These are phyloP conservation scores for Eucalyptus globulus DNA, from an alignment of 345 rosid species.

Conservation along the genomic window DNA sequence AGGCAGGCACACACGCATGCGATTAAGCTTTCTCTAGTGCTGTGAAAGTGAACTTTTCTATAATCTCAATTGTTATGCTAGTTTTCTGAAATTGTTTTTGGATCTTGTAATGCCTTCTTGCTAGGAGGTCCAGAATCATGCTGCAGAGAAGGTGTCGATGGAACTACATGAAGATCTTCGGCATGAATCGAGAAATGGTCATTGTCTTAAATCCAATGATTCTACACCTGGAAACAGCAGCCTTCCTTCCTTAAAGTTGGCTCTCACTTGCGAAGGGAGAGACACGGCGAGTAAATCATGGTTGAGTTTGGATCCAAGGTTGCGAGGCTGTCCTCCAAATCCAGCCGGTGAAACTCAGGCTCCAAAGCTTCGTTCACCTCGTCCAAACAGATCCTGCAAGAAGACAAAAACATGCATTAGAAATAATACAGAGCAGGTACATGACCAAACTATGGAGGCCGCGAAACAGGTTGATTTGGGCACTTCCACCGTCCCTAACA, in stretches of 20 bases:
- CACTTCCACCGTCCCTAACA: not conserved
- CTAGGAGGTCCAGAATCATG: slow-evolving; percentile 24
- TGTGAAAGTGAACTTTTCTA: not conserved
- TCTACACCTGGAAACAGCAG: not conserved
- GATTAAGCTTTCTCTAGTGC: not conserved
- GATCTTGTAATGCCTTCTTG: not conserved
- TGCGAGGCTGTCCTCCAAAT: slow-evolving; percentile 9
- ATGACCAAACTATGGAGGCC: slow-evolving; percentile 8
- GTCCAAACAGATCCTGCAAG: slow-evolving; percentile 32
- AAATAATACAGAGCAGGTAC: slow-evolving; percentile 11
- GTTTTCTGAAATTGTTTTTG: not conserved
- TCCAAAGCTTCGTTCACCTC: slow-evolving; percentile 2
- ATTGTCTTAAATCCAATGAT: not conserved
- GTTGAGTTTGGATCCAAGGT: slow-evolving; percentile 59
- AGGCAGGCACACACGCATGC: not conserved
- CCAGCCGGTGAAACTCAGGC: not conserved
- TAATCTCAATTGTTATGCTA: not conserved
- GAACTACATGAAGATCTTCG: slow-evolving; percentile 17
- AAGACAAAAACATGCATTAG: slow-evolving; percentile 13
- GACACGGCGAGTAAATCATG: slow-evolving; percentile 44
- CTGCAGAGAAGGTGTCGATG: slow-evolving; percentile 1
- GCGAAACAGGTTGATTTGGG: slow-evolving; percentile 25
- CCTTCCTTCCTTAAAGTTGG: slow-evolving; percentile 14
- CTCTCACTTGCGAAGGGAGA: slow-evolving; percentile 16
- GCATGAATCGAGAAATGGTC: not conserved